Evolutionary conservation across 371 early-diverging fungal species (phyloP).

Genomic region (Parasitella parasitica): DNA sequence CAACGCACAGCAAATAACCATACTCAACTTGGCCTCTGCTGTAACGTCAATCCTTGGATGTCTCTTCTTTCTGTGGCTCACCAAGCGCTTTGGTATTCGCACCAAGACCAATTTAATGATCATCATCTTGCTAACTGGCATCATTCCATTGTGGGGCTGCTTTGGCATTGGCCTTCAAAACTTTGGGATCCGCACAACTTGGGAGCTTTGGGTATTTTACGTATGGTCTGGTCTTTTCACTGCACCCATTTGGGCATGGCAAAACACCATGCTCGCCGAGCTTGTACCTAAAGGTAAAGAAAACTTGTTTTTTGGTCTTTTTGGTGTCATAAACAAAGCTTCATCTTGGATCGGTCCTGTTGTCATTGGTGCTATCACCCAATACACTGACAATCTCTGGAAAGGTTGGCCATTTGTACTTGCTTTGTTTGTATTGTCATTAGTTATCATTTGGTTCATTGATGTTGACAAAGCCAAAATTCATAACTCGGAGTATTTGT

Average conservation of each 20-base stretch:
- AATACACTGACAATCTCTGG: conserved; percentile 50
- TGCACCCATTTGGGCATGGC: conserved; percentile 59
- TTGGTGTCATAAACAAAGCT: conserved; percentile 61
- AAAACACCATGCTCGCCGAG: conserved; percentile 61
- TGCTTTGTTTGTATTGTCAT: conserved; percentile 45
- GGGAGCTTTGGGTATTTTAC: conserved; percentile 55
- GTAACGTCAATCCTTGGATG: conserved; percentile 51
- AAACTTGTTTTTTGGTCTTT: conserved; percentile 61
- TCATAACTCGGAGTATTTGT: conserved; percentile 35
- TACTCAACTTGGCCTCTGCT: conserved; percentile 43
- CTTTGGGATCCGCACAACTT: conserved; percentile 45
- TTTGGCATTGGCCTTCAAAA: conserved; percentile 45
- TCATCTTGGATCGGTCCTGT: conserved; percentile 65
- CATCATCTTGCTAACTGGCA: conserved; percentile 30
- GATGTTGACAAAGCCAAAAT: conserved; percentile 56
- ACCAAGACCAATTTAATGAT: conserved; percentile 46
- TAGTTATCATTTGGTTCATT: conserved; percentile 43
- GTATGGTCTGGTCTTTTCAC: conserved; percentile 58
- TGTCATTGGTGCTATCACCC: conserved; percentile 56
- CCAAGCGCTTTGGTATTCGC: conserved; percentile 30
- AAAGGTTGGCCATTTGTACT: conserved; percentile 59
- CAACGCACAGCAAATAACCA: conserved; percentile 38
- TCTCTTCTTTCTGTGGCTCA: conserved; percentile 41
- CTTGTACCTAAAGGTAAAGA: conserved; percentile 59
- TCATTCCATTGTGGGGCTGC: conserved; percentile 48